Conservation (phyloP, 2,329 filamentous ascomycete genomes). For the Achaetomium macrosporum region DNA sequence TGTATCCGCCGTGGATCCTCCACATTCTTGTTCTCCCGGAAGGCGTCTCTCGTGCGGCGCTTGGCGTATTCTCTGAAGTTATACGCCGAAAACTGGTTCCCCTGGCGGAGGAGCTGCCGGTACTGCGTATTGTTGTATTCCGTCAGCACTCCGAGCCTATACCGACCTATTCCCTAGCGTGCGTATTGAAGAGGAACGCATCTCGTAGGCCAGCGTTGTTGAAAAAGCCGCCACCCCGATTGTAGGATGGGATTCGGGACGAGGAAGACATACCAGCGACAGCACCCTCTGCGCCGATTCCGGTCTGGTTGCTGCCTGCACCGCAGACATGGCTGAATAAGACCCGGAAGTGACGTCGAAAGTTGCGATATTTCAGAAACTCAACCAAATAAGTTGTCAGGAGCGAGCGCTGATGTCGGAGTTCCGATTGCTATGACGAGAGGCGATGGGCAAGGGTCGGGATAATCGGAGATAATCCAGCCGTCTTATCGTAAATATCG, state of each 20-base stretch:
- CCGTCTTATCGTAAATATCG: conserved; percentile 1
- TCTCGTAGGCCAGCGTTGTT: background rate
- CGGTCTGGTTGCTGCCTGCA: conserved; percentile 38
- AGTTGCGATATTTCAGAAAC: too few relatives aligned
- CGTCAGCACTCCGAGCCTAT: background rate
- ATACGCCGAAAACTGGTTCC: conserved; percentile 83
- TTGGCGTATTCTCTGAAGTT: conserved; percentile 97
- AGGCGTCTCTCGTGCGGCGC: conserved; percentile 84
- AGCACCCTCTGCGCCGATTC: conserved; percentile 52
- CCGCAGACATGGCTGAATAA: conserved; percentile 20
- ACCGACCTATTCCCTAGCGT: background rate
- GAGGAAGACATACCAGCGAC: conserved; percentile 31
- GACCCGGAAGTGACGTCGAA: too few relatives aligned
- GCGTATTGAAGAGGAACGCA: background rate
- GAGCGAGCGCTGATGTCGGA: background rate
- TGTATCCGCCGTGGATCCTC: conserved; percentile 72
- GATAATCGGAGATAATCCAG: conserved; percentile 6
- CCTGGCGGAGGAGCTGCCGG: conserved; percentile 82
- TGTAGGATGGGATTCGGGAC: background rate
- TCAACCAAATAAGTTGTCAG: background rate
- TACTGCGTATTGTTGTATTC: conserved; percentile 52
- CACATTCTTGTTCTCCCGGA: conserved; percentile 71
- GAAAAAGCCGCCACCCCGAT: background rate
- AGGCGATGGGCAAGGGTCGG: conserved; percentile 1
- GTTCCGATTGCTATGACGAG: conserved; percentile 6